These are phyloP conservation scores for Tolypocladium ovalisporum DNA, from an alignment of 2,329 filamentous ascomycete species.

Conservation along the genomic window DNA sequence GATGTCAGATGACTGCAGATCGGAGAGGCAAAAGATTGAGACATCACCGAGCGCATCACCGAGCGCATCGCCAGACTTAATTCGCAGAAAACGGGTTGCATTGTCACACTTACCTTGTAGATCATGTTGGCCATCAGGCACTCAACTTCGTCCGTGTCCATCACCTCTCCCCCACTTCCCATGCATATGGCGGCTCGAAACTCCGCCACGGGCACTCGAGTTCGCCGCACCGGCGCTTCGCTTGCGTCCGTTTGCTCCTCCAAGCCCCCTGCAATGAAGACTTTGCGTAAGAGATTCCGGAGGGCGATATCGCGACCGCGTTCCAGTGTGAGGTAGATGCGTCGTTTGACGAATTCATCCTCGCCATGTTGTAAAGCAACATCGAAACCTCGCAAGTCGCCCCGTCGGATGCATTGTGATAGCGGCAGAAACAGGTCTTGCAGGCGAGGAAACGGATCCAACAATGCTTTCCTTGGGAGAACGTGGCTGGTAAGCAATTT, in stretches of 20 bases:
- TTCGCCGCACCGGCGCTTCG: conserved; percentile 52
- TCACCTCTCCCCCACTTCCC: conserved; percentile 49
- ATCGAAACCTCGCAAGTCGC: conserved; percentile 78
- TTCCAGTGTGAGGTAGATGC: conserved; percentile 91
- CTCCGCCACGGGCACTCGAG: conserved; percentile 70
- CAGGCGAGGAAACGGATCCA: conserved; percentile 66
- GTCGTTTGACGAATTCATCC: conserved; percentile 83
- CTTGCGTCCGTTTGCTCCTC: conserved; percentile 64
- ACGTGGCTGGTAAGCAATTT: conserved; percentile 81
- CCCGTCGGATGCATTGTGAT: conserved; percentile 65
- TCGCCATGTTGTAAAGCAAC: conserved; percentile 69
- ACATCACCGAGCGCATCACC: no score
- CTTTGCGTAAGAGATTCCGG: conserved; percentile 83
- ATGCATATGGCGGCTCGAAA: conserved; percentile 78
- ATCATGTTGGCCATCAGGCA: conserved; percentile 94
- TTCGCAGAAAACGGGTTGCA: neutral
- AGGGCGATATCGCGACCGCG: conserved; percentile 84
- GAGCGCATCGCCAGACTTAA: neutral
- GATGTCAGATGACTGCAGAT: neutral
- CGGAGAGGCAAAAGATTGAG: neutral
- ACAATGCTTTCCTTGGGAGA: conserved; percentile 61
- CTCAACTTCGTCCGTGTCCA: conserved; percentile 90
- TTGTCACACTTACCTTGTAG: conserved; percentile 65
- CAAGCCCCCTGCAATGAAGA: conserved; percentile 76
- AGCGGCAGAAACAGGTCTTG: conserved; percentile 71